Percentiles rank a stretch among this genome's conserved stretches.
These are phyloP conservation scores for Gastrolobium bilobum DNA, from an alignment of 306 rosid species.

Conservation along the genomic window DNA sequence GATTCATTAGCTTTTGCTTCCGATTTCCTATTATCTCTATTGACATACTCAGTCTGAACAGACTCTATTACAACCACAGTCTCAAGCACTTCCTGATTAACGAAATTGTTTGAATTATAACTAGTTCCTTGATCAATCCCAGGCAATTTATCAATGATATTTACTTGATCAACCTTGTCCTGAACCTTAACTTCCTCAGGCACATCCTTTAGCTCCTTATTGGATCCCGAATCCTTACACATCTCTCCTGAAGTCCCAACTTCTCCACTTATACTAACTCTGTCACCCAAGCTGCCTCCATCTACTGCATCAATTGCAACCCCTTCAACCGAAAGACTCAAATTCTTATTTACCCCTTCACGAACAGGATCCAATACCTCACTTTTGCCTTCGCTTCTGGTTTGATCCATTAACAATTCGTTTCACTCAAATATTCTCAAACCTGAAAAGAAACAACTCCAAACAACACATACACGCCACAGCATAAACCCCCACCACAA, in stretches of 20 bases:
- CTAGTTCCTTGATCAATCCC: conserved; percentile 58
- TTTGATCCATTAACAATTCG: conserved; percentile 63
- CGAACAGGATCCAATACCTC: conserved; percentile 56
- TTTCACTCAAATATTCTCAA: conserved; percentile 44
- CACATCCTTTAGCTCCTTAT: conserved; percentile 46
- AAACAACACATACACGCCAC: conserved; percentile 36
- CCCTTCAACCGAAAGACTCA: conserved; percentile 54
- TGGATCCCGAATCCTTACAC: conserved; percentile 49
- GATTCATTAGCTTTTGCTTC: conserved; percentile 54
- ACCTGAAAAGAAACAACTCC: conserved; percentile 43
- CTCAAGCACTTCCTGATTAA: conserved; percentile 57
- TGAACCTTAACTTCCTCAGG: conserved; percentile 34
- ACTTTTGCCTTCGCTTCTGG: conserved; percentile 38
- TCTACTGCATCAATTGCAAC: conserved; percentile 53
- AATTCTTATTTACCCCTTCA: conserved; percentile 53
- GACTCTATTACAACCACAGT: conserved; percentile 61
- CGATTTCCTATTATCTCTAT: conserved; percentile 53
- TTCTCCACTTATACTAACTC: conserved; percentile 29
- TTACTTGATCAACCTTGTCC: conserved; percentile 41
- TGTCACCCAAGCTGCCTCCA: conserved; percentile 47
- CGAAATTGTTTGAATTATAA: conserved; percentile 55
- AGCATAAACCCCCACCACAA: conserved; percentile 37
- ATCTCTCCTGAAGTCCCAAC: conserved; percentile 47
- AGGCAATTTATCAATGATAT: conserved; percentile 43
- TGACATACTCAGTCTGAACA: conserved; percentile 51